Conservation (phyloP, 176 grass and related monocot species). For the Alloteropsis semialata region DNA sequence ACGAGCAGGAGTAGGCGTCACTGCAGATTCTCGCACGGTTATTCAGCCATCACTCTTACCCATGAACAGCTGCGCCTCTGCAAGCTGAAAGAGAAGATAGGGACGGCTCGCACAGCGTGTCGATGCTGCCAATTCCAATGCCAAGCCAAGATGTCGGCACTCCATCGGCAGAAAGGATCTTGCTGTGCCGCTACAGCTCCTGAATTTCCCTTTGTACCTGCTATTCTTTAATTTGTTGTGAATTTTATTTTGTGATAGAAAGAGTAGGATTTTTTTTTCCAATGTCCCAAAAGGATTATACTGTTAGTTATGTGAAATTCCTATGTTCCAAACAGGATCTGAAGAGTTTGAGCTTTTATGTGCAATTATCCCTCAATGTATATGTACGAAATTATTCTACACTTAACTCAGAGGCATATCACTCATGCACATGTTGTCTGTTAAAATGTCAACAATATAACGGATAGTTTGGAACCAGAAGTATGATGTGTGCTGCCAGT, state of each 20-base stretch:
- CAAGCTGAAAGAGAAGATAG: background rate
- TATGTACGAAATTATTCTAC: background rate
- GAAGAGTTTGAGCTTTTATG: background rate
- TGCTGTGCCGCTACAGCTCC: conserved; percentile 2
- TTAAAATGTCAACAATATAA: background rate
- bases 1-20: background rate
- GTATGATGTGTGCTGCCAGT: background rate
- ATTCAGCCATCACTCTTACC: conserved; percentile 9
- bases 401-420: background rate
- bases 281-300: background rate
- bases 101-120: background rate
- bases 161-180: conserved; percentile 18
- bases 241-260: background rate
- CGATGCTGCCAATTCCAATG: conserved; percentile 20
- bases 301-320: background rate
- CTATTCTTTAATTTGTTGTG: background rate
- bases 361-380: background rate
- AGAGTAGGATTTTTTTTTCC: background rate
- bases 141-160: conserved; percentile 13
- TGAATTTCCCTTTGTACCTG: background rate
- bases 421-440: background rate
- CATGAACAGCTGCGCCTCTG: background rate
- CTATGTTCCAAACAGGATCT: too few relatives aligned
- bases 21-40: background rate
- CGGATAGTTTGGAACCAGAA: background rate